Percentiles rank a stretch among this genome's conserved stretches.
These are phyloP conservation scores for Digitaria exilis DNA, from an alignment of 202 grass and related monocot genomes.

Conservation along the genomic window DNA sequence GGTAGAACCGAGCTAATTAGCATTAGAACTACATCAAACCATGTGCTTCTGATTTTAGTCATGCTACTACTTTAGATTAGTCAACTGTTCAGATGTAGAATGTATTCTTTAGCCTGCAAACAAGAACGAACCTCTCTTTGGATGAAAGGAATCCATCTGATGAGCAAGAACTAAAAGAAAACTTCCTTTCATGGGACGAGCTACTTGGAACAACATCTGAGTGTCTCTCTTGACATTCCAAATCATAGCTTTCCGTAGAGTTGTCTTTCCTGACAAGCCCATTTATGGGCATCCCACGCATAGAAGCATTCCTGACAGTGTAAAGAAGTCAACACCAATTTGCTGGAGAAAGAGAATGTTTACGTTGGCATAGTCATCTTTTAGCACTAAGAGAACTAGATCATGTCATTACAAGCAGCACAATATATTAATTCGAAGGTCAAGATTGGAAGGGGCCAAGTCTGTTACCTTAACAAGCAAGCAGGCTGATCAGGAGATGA, in stretches of 20 bases:
- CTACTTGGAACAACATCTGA: constrained; percentile 37
- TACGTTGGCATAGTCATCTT: background rate
- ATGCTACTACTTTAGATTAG: constrained; percentile 4
- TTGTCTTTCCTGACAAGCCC: constrained; percentile 36
- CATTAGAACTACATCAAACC: background rate
- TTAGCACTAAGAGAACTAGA: constrained; percentile 25
- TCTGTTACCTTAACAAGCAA: constrained; percentile 48
- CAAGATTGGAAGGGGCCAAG: background rate
- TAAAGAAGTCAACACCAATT: constrained; percentile 25
- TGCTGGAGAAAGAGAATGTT: background rate
- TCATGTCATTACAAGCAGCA: constrained; percentile 10
- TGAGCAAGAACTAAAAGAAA: constrained; percentile 65
- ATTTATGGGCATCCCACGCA: constrained; percentile 28
- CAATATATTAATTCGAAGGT: background rate
- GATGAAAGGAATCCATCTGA: constrained; percentile 58
- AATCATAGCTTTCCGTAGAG: constrained; percentile 32
- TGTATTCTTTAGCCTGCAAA: constrained; percentile 21
- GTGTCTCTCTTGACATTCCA: constrained; percentile 52
- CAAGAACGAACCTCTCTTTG: constrained; percentile 60
- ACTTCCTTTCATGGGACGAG: constrained; percentile 54
- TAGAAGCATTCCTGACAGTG: constrained; percentile 49
- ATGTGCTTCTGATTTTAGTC: background rate
- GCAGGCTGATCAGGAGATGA: constrained; percentile 47
- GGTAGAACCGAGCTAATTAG: background rate
- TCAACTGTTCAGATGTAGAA: background rate